A percentile compares a stretch with the other conserved stretches of the same genome.
Evolutionary conservation across 2,329 filamentous ascomycete genomes (phyloP).

Genomic region (Verticillium dahliae): DNA sequence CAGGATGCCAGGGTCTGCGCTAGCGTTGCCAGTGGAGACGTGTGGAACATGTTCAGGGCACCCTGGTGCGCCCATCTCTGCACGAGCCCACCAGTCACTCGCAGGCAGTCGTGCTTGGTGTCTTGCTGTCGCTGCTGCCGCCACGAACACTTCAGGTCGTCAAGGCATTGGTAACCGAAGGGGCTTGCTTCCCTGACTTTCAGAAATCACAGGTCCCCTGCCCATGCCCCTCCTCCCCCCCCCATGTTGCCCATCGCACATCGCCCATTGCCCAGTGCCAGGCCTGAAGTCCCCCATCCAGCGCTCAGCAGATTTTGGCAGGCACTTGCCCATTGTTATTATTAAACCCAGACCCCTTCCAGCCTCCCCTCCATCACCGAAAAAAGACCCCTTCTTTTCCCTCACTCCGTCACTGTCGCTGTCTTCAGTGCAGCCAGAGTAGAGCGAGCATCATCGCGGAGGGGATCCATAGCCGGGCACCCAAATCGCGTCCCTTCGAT

Average conservation of each 20-base stretch:
- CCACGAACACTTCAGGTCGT: neutral
- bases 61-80: neutral
- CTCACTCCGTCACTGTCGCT: slow-evolving; percentile 12
- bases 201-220: neutral
- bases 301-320: neutral
- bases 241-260: neutral
- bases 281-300: neutral
- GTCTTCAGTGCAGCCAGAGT: neutral
- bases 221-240: neutral
- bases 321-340: slow-evolving; percentile 11
- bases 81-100: neutral
- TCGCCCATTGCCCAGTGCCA: neutral
- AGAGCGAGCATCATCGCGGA: neutral
- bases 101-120: neutral
- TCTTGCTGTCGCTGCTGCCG: slow-evolving; percentile 1
- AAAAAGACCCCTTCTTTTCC: slow-evolving; percentile 10
- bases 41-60: neutral
- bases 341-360: slow-evolving; percentile 16
- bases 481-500: neutral
- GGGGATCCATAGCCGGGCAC: neutral
- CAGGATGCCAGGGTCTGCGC: neutral
- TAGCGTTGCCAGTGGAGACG: neutral
- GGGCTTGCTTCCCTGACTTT: neutral
- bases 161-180: neutral
- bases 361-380: slow-evolving; percentile 12